Evolutionary conservation across 1,284 basidiomycete species (phyloP).

Genomic region (Macrocystidia cucumis): DNA sequence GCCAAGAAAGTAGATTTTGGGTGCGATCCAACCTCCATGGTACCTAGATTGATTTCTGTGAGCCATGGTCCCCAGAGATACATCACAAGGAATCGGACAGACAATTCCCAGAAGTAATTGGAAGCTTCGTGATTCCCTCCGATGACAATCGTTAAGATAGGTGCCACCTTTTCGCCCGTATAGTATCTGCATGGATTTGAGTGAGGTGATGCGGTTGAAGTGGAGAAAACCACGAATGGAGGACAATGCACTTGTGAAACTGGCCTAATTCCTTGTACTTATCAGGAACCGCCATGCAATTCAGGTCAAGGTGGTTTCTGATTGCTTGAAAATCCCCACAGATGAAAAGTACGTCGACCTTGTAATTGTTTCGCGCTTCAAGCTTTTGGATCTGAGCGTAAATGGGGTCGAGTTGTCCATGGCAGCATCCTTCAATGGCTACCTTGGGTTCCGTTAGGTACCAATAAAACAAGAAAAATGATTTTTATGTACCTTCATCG

Average conservation of each 20-base stretch:
- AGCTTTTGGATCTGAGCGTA: slow-evolving; percentile 71
- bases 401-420: slow-evolving; percentile 84
- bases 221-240: slow-evolving; percentile 4
- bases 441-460: too few relatives aligned
- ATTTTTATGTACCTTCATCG: too few relatives aligned
- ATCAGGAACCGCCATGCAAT: slow-evolving; percentile 85
- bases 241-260: slow-evolving; percentile 67
- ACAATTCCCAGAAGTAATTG: slow-evolving; percentile 97
- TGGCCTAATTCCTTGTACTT: slow-evolving; percentile 85
- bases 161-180: slow-evolving; percentile 73
- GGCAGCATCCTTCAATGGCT: slow-evolving; percentile 93
- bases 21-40: slow-evolving; percentile 94
- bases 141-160: slow-evolving; percentile 88
- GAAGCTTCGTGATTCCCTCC: slow-evolving; percentile 98
- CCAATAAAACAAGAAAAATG: too few relatives aligned
- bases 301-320: slow-evolving; percentile 80
- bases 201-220: slow-evolving; percentile 1
- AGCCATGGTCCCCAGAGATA: background rate
- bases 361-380: slow-evolving; percentile 54
- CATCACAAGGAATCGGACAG: slow-evolving; percentile 22
- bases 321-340: slow-evolving; percentile 97
- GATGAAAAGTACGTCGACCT: slow-evolving; percentile 81
- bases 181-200: slow-evolving; percentile 59
- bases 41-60: slow-evolving; percentile 42
- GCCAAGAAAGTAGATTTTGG: slow-evolving; percentile 96